Percentiles rank a stretch among this genome's conserved stretches.
Evolutionary conservation across 768 basidiomycete species (phyloP).

Genomic region (Clavaria fumosa): DNA sequence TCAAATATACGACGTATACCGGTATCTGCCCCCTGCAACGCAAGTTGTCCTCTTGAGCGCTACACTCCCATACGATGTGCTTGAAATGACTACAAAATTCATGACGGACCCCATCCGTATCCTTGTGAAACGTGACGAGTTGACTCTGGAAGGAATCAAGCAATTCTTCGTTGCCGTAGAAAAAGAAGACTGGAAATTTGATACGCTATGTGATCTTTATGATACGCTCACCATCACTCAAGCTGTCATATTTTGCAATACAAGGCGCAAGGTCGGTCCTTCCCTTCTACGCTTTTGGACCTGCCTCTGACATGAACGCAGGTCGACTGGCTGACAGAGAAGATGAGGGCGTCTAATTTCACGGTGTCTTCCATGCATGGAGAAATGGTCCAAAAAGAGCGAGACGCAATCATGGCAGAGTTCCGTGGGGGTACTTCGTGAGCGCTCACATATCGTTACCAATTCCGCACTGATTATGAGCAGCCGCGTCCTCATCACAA

Average conservation of each 20-base stretch:
- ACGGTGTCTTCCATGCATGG: conserved; percentile 95
- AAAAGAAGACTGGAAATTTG: conserved; percentile 99
- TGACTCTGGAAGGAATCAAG: conserved; percentile 92
- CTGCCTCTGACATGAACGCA: conserved; percentile 16
- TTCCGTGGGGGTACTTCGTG: conserved; percentile 88
- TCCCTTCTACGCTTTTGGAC: conserved; percentile 1
- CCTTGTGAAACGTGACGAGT: conserved; percentile 97
- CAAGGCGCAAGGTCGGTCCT: conserved; percentile 70
- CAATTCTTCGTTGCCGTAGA: conserved; percentile 98
- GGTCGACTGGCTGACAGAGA: conserved; percentile 98
- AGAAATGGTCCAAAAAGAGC: conserved; percentile 91
- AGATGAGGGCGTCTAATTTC: conserved; percentile 98
- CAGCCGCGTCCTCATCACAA: conserved; percentile 88
- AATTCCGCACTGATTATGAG: conserved; percentile 1
- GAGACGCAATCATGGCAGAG: conserved; percentile 93
- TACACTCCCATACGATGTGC: conserved; percentile 88
- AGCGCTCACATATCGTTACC: conserved; percentile 17
- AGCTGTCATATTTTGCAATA: conserved; percentile 99
- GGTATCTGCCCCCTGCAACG: conserved; percentile 91
- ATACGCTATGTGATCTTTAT: conserved; percentile 93
- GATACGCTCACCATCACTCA: conserved; percentile 98
- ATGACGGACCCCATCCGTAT: conserved; percentile 99
- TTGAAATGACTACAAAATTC: conserved; percentile 99
- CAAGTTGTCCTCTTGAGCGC: conserved; percentile 96
- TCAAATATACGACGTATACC: conserved; percentile 98